A percentile compares a stretch with the other conserved stretches of the same genome.
Evolutionary conservation across 768 basidiomycete species (phyloP).

Genomic region (Tricholoma terreum): DNA sequence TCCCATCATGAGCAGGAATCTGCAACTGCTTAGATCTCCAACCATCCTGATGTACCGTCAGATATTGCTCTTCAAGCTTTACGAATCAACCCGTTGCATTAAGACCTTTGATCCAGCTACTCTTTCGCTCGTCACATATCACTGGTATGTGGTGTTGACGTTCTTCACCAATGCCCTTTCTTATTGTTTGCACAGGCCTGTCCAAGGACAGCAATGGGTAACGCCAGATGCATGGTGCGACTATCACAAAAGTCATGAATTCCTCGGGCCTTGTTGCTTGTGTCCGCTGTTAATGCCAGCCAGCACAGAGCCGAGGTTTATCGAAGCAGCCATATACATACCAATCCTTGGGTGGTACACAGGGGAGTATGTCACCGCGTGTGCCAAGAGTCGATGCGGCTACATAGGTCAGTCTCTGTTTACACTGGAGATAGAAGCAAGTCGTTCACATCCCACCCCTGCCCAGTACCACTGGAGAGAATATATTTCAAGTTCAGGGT

Average conservation of each 20-base stretch:
- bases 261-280: neutral
- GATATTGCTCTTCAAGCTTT: neutral
- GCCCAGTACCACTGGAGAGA: neutral
- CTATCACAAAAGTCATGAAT: neutral
- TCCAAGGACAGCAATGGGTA: too few relatives aligned
- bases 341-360: too few relatives aligned
- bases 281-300: too few relatives aligned
- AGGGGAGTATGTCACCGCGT: too few relatives aligned
- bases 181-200: too few relatives aligned
- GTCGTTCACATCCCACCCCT: neutral
- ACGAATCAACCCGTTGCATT: neutral
- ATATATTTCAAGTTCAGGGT: neutral
- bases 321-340: too few relatives aligned
- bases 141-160: too few relatives aligned
- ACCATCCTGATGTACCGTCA: neutral
- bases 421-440: neutral
- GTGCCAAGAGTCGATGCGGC: neutral
- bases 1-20: neutral
- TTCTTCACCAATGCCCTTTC: too few relatives aligned
- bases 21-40: neutral
- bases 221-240: neutral
- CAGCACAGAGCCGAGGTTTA: neutral
- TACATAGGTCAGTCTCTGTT: neutral
- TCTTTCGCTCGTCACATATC: neutral
- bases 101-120: neutral